A percentile compares a stretch with the other conserved stretches of the same genome.
Conservation (phyloP, 495 filamentous ascomycete genomes). For the Aspergillus egyptiacus region DNA sequence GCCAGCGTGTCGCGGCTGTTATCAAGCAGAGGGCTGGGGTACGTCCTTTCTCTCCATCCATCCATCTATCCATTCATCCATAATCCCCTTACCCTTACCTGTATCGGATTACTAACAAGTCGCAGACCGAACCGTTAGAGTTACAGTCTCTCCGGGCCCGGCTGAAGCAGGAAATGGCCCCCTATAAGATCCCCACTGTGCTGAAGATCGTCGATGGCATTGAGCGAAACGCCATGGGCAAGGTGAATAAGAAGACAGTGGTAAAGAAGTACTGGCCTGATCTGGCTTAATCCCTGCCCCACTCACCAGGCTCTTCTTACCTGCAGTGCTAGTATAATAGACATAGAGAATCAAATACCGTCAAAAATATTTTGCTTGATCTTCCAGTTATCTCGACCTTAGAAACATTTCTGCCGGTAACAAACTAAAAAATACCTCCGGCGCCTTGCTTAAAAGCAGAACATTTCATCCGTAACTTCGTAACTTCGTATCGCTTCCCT, state of each 20-base stretch:
- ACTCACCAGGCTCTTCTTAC: no score
- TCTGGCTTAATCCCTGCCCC: constrained; percentile 1
- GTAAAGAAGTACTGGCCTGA: constrained; percentile 42
- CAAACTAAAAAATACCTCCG: no score
- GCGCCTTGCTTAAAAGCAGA: no score
- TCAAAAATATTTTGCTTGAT: no score
- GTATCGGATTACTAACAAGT: constrained; percentile 14
- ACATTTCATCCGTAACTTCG: no score
- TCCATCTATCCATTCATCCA: not conserved
- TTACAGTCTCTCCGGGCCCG: constrained; percentile 28
- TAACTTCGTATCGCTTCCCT: no score
- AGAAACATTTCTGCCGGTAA: no score
- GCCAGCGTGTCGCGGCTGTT: constrained; percentile 40
- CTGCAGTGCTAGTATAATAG: not conserved
- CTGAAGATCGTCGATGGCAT: constrained; percentile 41
- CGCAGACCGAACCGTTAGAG: constrained; percentile 31
- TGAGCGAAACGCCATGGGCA: constrained; percentile 46
- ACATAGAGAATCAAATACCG: not conserved
- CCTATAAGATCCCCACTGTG: constrained; percentile 45
- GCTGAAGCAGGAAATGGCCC: constrained; percentile 39
- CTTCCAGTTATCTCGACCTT: no score
- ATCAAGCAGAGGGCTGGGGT: constrained; percentile 38
- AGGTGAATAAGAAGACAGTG: constrained; percentile 43
- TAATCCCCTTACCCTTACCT: no score
- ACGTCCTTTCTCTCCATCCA: constrained; percentile 13